Evolutionary conservation across 1,284 basidiomycete genomes (phyloP).

Genomic region (Peniophora sp.): DNA sequence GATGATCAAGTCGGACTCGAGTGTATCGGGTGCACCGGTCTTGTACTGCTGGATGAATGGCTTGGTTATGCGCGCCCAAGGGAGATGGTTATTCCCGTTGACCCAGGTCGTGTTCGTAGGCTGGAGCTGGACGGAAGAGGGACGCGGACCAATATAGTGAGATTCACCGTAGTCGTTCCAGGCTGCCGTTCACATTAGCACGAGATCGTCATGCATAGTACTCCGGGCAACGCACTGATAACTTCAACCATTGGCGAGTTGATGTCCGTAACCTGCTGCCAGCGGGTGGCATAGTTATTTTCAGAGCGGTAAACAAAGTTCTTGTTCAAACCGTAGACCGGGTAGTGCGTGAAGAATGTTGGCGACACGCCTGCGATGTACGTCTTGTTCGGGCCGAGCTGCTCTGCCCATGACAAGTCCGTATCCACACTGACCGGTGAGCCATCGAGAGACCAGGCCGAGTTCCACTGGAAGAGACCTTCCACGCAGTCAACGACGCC

Average conservation of each 20-base stretch:
- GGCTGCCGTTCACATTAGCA: slow-evolving; percentile 47
- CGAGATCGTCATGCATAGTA: slow-evolving; percentile 36
- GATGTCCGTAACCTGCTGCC: slow-evolving; percentile 66
- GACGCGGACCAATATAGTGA: slow-evolving; percentile 38
- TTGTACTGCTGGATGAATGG: no score
- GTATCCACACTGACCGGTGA: slow-evolving; percentile 31
- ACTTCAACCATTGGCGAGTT: slow-evolving; percentile 41
- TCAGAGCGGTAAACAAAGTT: slow-evolving; percentile 62
- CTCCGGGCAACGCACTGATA: slow-evolving; percentile 48
- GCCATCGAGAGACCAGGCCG: slow-evolving; percentile 57
- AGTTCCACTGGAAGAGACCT: slow-evolving; percentile 43
- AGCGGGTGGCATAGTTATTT: slow-evolving; percentile 66
- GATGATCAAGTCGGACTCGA: no score
- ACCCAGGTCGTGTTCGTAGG: slow-evolving; percentile 34
- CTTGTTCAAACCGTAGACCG: slow-evolving; percentile 64
- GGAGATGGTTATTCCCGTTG: slow-evolving; percentile 23
- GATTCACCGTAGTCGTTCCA: slow-evolving; percentile 33
- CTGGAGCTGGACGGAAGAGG: slow-evolving; percentile 48
- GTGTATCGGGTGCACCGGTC: no score
- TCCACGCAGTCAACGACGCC: no score
- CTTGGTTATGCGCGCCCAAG: no score
- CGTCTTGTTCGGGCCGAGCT: slow-evolving; percentile 14
- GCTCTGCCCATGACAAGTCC: slow-evolving; percentile 31
- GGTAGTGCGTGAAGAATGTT: slow-evolving; percentile 76
- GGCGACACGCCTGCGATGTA: slow-evolving; percentile 29